These are phyloP conservation scores for Cryptosporidium baileyi DNA, from an alignment of 169 alveolate genomes.

Conservation along the genomic window DNA sequence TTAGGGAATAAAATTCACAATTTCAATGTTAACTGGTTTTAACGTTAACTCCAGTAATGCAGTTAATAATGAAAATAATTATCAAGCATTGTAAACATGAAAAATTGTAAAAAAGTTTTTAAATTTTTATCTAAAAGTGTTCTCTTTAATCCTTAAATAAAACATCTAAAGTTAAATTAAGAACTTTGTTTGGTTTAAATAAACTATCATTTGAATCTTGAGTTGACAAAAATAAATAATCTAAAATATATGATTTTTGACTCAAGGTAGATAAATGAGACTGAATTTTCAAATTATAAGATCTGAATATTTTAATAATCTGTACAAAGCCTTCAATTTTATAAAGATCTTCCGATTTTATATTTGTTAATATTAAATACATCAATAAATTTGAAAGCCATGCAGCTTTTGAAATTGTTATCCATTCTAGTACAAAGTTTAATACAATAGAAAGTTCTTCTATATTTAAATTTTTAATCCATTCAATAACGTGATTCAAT, in stretches of 20 bases:
- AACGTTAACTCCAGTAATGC: neutral
- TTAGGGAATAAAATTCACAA: constrained; percentile 43
- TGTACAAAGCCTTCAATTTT: constrained; percentile 56
- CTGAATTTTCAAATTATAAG: constrained; percentile 33
- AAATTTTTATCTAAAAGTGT: neutral
- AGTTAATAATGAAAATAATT: neutral
- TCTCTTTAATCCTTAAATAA: constrained; percentile 4
- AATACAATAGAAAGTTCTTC: constrained; percentile 2
- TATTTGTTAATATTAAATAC: constrained; percentile 21
- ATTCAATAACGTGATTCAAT: neutral
- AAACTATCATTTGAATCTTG: neutral
- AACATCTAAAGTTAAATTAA: constrained; percentile 17
- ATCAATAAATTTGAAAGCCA: constrained; percentile 54
- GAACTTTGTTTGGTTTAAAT: neutral
- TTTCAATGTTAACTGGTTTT: constrained; percentile 42
- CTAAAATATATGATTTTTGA: constrained; percentile 49
- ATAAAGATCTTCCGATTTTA: constrained; percentile 4
- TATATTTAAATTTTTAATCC: constrained; percentile 5
- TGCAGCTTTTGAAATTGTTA: constrained; percentile 51
- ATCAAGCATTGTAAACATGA: constrained; percentile 26
- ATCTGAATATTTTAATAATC: constrained; percentile 33
- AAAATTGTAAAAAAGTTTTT: neutral
- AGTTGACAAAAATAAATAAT: constrained; percentile 35
- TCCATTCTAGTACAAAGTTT: constrained; percentile 43
- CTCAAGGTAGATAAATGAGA: constrained; percentile 1